A percentile compares a stretch with the other conserved stretches of the same genome.
Evolutionary conservation across 257 asterid genomes (phyloP).

Genomic region (Nicotiana tabacum): DNA sequence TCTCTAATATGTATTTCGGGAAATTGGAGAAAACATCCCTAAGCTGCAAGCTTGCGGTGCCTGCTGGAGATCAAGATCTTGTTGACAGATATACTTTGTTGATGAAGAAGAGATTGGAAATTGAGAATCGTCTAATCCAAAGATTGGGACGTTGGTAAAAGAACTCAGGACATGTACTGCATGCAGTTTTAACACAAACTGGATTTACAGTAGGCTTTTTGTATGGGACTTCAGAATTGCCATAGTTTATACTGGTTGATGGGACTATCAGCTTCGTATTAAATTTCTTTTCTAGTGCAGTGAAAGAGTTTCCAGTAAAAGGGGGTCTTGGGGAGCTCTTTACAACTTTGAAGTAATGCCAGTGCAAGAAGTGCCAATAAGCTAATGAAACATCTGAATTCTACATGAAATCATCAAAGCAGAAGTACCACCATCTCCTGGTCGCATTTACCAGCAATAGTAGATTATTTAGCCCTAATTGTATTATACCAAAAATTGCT

Average conservation of each 20-base stretch:
- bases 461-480: too few species aligned
- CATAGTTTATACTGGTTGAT: background rate
- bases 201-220: background rate
- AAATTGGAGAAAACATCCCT: slow-evolving; percentile 66
- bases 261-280: too few species aligned
- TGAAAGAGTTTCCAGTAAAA: too few species aligned
- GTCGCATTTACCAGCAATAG: too few species aligned
- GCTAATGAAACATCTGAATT: too few species aligned
- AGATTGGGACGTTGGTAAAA: slow-evolving; percentile 52
- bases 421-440: too few species aligned
- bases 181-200: background rate
- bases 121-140: slow-evolving; percentile 64
- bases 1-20: slow-evolving; percentile 53
- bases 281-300: too few species aligned
- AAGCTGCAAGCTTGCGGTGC: slow-evolving; percentile 51
- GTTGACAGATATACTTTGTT: slow-evolving; percentile 47
- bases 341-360: too few species aligned
- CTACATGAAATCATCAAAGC: too few species aligned
- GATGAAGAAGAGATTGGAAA: slow-evolving; percentile 72
- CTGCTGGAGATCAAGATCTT: slow-evolving; percentile 48
- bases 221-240: background rate
- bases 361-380: too few species aligned
- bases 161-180: background rate
- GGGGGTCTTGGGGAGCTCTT: too few species aligned
- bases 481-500: too few species aligned